Evolutionary conservation across 148 eudicot genomes (phyloP), one percentile per base, ranked within the genome.

Genomic region (Mesembryanthemum crystallinum): DNA sequence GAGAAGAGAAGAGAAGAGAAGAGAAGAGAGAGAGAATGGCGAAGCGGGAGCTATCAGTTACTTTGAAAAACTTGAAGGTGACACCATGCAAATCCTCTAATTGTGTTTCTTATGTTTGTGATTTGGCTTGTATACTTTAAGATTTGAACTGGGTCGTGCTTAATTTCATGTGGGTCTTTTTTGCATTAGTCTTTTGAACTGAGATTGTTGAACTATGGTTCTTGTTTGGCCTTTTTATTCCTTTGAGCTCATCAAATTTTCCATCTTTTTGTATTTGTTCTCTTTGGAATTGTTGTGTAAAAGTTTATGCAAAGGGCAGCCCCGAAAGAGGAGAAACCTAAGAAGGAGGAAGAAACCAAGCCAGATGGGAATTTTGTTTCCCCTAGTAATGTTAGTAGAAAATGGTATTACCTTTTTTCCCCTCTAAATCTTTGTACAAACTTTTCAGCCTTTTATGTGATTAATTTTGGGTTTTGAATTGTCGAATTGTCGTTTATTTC

Each of bases 251-350:
- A 79, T 73, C 30, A 64, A 77, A 35, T 59, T 49, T 73, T 73
- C 12, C 42, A 57, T 8, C 20, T 29, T 3, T 71, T 59, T n/a
- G 60, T 71, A n/a, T 21, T 39, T 59, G 30, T 1, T 21, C 14
- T 28, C 25, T 0, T 43, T 57, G 57, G 1, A 57, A 52, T 67
- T 75, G 67, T 62, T 78, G 43, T 76, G 63, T 79, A 64, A 77
- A 74, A 92, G 98, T 93, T 93, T 86, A 93, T 93, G 98, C 98
- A 93, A 89, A 91, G 98, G 86, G 92, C 83, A 52, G 74, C 85
- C 57, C 87, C 80, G 77, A 93, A 76, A 82, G 92, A 85, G 79
- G 98, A 89, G 77, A 88, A 88, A 84, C 25, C 78, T 64, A 83
- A 85, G 81, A 83, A 85, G 81, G 86, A 83, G 75, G 80, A 86